Base-by-base conservation (phyloP, 345 rosid species). In the Acer yangbiense region DNA sequence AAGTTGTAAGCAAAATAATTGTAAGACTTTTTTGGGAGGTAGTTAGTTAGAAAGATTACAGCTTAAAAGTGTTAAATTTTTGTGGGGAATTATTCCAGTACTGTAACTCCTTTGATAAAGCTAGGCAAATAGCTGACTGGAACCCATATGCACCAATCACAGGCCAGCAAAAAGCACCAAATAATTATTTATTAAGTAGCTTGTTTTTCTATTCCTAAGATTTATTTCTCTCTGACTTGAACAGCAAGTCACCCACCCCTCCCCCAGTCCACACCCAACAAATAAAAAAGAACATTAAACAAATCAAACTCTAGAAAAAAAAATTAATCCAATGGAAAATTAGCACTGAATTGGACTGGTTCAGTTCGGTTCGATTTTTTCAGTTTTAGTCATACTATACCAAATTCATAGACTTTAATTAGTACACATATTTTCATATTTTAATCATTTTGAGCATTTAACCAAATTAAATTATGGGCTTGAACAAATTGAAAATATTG, bases 61-160 rank as follows among this genome's bases (percentile, higher is more conserved):
- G n/a, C 66, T 67, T 82, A 9, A 68, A 62, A 72, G 77, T 13
- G 32, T 4, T 6, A 18, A 18, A 44, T 48, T 21, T 72, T 65
- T 35, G 7, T 11, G 6, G 44, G 46, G 50, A 48, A 61, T 58
- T 32, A 72, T 55, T 41, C 50, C 52, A 41, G 35, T 32, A 18
- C 52, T 6, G 62, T 41, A 57, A 29, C 35, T 32, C 35, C 35
- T 68, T 68, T 29, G 21, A n/a, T 32, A 44, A 75, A 74, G 35
- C 35, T 65, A 43, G 58, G 68, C 57, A 68, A 44, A 35, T 60
- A 55, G 66, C 71, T 73, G 27, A 25, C 73, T 32, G 3, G 70
- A 55, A 52, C 70, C 75, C 81, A 65, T 70, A 66, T 83, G 84
- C 71, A 71, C 52, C 65, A 65, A 72, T 72, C 63, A 80, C 55